These are phyloP conservation scores for Amylocarpus encephaloides DNA, from an alignment of 2,329 filamentous ascomycete genomes.

Conservation along the genomic window DNA sequence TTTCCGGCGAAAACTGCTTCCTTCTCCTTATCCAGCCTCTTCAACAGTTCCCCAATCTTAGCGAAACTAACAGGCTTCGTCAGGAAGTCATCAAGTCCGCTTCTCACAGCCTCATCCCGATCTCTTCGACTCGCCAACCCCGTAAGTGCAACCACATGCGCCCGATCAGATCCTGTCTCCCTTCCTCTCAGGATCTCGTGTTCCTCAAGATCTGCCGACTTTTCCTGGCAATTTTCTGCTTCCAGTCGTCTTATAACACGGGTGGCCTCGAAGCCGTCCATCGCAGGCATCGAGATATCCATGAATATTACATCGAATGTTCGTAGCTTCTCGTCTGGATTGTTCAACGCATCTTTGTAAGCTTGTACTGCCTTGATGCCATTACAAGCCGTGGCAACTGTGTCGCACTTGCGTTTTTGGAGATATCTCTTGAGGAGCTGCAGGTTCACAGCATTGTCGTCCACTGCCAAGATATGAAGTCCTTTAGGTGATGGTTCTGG, in stretches of 20 bases:
- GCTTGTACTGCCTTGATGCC: constrained; percentile 41
- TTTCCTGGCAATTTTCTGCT: constrained; percentile 30
- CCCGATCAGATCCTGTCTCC: constrained; percentile 33
- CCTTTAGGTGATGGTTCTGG: background rate
- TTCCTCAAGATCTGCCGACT: background rate
- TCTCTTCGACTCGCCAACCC: constrained; percentile 43
- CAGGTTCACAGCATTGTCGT: constrained; percentile 37
- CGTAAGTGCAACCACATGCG: constrained; percentile 45
- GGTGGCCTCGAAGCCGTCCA: constrained; percentile 44
- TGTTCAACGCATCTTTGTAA: constrained; percentile 11
- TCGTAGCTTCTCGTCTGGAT: constrained; percentile 29
- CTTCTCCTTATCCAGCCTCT: background rate
- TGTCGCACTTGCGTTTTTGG: constrained; percentile 34
- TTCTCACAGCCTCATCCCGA: constrained; percentile 41
- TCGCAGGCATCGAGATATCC: constrained; percentile 51
- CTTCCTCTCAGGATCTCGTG: background rate
- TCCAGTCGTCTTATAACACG: constrained; percentile 42
- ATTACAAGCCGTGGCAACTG: constrained; percentile 36
- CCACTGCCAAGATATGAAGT: constrained; percentile 32
- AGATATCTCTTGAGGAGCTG: constrained; percentile 33
- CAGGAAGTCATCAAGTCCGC: constrained; percentile 46
- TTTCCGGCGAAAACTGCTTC: background rate
- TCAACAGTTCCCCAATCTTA: constrained; percentile 6
- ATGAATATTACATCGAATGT: constrained; percentile 41
- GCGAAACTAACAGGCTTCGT: constrained; percentile 40